Base-by-base conservation (phyloP, 805 yeast species). In the Henningerozyma blattae region DNA sequence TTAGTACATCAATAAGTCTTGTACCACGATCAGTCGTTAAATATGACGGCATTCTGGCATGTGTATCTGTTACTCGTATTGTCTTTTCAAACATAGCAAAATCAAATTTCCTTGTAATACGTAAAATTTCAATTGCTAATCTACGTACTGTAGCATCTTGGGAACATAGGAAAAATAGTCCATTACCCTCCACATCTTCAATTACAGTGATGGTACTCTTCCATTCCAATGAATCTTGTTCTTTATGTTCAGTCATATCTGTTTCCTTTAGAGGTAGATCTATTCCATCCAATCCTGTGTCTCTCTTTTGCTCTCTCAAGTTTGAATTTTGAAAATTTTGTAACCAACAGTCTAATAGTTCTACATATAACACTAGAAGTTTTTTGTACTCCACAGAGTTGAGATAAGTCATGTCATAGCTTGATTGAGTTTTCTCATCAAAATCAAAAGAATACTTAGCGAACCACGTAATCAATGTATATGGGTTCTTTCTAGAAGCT, bases 121-220 rank as follows among this genome's bases (percentile, higher is more conserved):
- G 68, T 37, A 91, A 57, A 7, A 93, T 77, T 5, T 78, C 68
- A 2, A 87, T 64, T 1, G 94, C 97, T 31, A 77, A 59, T 38
- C 74, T 75, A 34, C 99, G 65, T 10, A 84, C 70, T 17, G 70
- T 65, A 28, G 79, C 67, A 50, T 86, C 95, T 44, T 86, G 93
- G 1, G 95, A 83, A 47, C 95, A 83, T 16, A 91, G 61, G 49
- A 93, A 89, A 48, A 84, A 91, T 20, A 91, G 58, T 0, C 95
- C 99, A 50, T 87, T 84, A 1, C 98, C 96, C 56, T 91, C 98
- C 8, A 89, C 83, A 41, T 89, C 96, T 55, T 91, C 97, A 31
- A 91, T 77, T 1, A 82, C 79, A 0, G 95, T 80, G 41, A 84
- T 75, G 14, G 85, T 75, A 31, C 75, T 75, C 44, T 82, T 83